These are phyloP conservation scores for Silene uniflora DNA, from an alignment of 148 eudicot genomes.

Conservation along the genomic window DNA sequence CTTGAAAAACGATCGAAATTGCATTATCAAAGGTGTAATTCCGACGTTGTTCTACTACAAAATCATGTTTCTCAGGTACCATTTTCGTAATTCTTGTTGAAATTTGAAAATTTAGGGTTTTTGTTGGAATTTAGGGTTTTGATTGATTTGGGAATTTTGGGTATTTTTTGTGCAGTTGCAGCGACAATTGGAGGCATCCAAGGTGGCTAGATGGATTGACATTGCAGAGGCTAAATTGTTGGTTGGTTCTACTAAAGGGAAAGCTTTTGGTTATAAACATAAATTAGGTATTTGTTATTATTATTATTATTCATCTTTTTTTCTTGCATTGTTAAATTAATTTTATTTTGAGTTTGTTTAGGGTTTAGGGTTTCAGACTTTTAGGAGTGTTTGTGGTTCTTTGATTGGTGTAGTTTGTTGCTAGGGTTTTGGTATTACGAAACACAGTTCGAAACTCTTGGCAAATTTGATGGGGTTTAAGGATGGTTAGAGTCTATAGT, in stretches of 20 bases:
- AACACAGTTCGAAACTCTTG: neutral
- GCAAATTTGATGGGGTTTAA: neutral
- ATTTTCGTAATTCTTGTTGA: too few species aligned
- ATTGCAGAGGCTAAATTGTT: conserved; percentile 28
- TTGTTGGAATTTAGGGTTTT: conserved; percentile 14
- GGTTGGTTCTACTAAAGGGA: conserved; percentile 34
- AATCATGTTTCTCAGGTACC: conserved; percentile 44
- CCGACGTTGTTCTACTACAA: conserved; percentile 26
- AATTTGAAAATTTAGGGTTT: neutral
- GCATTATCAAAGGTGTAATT: conserved; percentile 31
- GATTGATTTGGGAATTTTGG: neutral
- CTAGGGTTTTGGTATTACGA: neutral
- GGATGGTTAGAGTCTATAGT: neutral
- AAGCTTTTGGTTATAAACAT: conserved; percentile 30
- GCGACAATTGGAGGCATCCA: conserved; percentile 20
- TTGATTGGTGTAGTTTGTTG: neutral
- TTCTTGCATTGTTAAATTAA: neutral
- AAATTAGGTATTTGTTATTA: conserved; percentile 40
- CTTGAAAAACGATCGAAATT: conserved; percentile 39
- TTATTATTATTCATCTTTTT: neutral
- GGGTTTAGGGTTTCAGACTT: neutral
- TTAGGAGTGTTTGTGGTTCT: neutral
- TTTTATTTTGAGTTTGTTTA: neutral
- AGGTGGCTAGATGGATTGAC: conserved; percentile 29
- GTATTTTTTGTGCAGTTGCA: conserved; percentile 38